These are phyloP conservation scores for Sporormia fimetaria DNA, from an alignment of 495 filamentous ascomycete species.

Conservation along the genomic window DNA sequence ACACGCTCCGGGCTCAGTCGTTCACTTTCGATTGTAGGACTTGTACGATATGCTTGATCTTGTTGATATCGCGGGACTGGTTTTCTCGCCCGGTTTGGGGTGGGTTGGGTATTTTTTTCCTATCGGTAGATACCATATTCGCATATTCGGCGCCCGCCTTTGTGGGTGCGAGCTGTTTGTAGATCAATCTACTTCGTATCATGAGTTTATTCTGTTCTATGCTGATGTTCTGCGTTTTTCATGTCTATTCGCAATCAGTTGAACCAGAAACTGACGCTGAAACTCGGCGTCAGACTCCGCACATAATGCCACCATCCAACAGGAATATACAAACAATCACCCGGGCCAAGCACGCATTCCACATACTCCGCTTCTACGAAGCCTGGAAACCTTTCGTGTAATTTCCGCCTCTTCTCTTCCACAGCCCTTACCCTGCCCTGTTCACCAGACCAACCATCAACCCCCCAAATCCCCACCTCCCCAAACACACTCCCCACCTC, in stretches of 20 bases:
- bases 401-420: conserved; percentile 6
- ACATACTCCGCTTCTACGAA: conserved; percentile 54
- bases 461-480: conserved; percentile 16
- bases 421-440: conserved; percentile 20
- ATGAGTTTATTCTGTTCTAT: too few relatives aligned
- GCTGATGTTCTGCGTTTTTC: too few relatives aligned
- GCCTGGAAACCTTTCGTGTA: conserved; percentile 42
- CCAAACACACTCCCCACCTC: conserved; percentile 37
- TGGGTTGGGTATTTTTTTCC: too few relatives aligned
- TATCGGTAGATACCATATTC: too few relatives aligned
- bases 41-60: too few relatives aligned
- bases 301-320: conserved; percentile 99
- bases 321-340: conserved; percentile 84
- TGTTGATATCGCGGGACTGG: too few relatives aligned
- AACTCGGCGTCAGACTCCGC: conserved; percentile 67
- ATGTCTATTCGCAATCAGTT: conserved; percentile 8
- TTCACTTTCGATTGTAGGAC: too few relatives aligned
- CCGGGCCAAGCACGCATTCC: conserved; percentile 67
- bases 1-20: too few relatives aligned
- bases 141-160: too few relatives aligned
- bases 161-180: too few relatives aligned
- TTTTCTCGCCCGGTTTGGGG: too few relatives aligned
- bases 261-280: conserved; percentile 96
- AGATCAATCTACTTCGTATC: too few relatives aligned
- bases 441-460: conserved; percentile 31